Base-by-base conservation (phyloP, 2,329 filamentous ascomycete genomes). In the Didymella sp. region DNA sequence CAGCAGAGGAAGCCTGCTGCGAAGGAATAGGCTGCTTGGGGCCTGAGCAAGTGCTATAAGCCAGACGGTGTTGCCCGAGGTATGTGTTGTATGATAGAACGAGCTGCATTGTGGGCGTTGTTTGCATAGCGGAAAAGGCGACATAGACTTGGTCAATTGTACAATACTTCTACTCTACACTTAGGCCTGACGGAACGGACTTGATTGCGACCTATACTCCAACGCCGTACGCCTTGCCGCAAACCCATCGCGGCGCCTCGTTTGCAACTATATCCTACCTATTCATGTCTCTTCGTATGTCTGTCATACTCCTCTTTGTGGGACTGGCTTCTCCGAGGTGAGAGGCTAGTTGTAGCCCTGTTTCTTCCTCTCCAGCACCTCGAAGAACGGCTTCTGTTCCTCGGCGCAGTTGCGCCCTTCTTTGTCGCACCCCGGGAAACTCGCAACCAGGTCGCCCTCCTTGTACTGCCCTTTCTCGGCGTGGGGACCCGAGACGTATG, bases 401-500 rank as follows among this genome's bases (percentile, higher is more conserved):
- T 84, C 83, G 60, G 88, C 86, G 75, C 95, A 98, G 63, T 84
- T 86, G 46, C 85, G 79, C 42, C 63, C 70, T 44, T 83, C 82
- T 6, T 73, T 72, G 33, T 86, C 84, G 76, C 95, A 99, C 49
- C 86, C 87, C 21, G 86, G 81, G 68, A 98, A 91, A 56, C 89
- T 86, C 59, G 96, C 86, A 1, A 96, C 84, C 56, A 98, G 88
- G 72, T 98, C 93, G 28, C 92, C 94, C 8, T 93, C 87, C 70
- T 89, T 85, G 76, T 92, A 98, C 44, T 85, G 81, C 15, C 85
- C 85, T 56, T 81, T 75, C 9, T 69, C 65, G 2, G 60, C 53
- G 35, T 62, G 59, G n/a, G 70, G 69, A n/a, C 72, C 72, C 6
- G 60, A 56, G 8, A 63, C 87, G 76, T 97, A 98, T 0, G 91